Evolutionary conservation across 129 eudicot genomes (phyloP), one percentile per base, ranked within the genome.

Genomic region (Saposhnikovia divaricata): DNA sequence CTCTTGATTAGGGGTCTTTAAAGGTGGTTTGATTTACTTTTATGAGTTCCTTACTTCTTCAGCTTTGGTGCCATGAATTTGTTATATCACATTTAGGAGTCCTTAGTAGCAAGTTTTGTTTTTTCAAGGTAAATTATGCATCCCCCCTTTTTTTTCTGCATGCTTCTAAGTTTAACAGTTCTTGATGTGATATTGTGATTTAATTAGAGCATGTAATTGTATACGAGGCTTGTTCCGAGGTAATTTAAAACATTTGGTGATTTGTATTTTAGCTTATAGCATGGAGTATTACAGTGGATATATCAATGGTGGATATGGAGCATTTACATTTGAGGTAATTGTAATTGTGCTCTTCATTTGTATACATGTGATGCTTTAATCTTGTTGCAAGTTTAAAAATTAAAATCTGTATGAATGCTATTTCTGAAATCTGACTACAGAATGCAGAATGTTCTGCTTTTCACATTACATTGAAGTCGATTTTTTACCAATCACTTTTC

Each of bases 251-350:
- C 51, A 48, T 13, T 37, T 69, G 39, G 45, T 19, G 76, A 39
- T 72, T 42, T n/a, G 50, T 10, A 43, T 9, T 42, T 73, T 43
- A 0, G 34, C 77, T 19, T 47, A 43, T 9, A 5, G 40, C 2
- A 73, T 73, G 77, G 77, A 42, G 53, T 73, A 10, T 16, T 9
- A 9, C 34, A 72, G 75, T 72, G 75, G 75, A 72, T 73, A 43
- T 73, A 23, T 42, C 19, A 23, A 27, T n/a, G 53, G 25, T 19
- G 76, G 39, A 65, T 25, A 65, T 31, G 72, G 70, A 25, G 37
- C 9, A 12, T 73, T 44, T n/a, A n/a, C 34, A 19, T 73, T 42
- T n/a, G 53, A 43, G 77, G 77, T 73, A 73, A 23, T 72, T 73
- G 34, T 27, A 74, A 57, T 44, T 74, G 39, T n/a, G 43, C 6